Percentiles rank a stretch among this genome's conserved stretches.
Evolutionary conservation across 2,329 filamentous ascomycete species (phyloP).

Genomic region (Phyllosticta citrichinensis): DNA sequence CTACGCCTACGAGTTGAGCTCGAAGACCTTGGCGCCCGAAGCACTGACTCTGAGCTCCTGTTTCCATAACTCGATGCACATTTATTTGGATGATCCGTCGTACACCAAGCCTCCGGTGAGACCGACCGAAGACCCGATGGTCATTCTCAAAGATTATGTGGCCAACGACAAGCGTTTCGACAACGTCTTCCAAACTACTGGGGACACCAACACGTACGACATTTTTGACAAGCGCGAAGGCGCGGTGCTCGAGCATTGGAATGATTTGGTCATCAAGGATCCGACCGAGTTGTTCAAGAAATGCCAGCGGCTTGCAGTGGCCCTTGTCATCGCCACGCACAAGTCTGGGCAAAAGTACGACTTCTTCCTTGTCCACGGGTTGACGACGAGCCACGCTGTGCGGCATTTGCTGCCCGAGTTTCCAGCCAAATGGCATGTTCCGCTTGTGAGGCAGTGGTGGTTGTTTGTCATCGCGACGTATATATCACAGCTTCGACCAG

Average conservation of each 20-base stretch:
- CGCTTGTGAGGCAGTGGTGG: constrained; percentile 81
- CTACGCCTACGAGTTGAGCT: constrained; percentile 83
- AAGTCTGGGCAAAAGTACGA: constrained; percentile 50
- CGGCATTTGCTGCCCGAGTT: constrained; percentile 74
- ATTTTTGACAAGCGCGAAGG: constrained; percentile 61
- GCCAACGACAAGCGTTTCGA: constrained; percentile 60
- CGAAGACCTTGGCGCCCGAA: constrained; percentile 79
- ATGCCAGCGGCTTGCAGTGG: constrained; percentile 49
- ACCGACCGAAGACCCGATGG: constrained; percentile 46
- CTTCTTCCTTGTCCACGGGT: constrained; percentile 71
- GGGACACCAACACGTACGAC: constrained; percentile 52
- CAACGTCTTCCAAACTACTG: constrained; percentile 49
- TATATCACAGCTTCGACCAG: constrained; percentile 62
- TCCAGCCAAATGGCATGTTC: constrained; percentile 62
- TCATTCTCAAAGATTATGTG: constrained; percentile 61
- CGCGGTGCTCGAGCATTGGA: constrained; percentile 78
- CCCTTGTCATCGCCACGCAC: constrained; percentile 50
- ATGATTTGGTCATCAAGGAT: constrained; percentile 59
- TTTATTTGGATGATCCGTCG: constrained; percentile 58
- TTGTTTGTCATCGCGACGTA: constrained; percentile 71
- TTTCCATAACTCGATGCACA: constrained; percentile 47
- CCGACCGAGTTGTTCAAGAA: constrained; percentile 58
- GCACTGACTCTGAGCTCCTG: constrained; percentile 60
- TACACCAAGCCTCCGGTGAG: constrained; percentile 58
- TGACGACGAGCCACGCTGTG: constrained; percentile 81